Evolutionary conservation across 169 alveolate species (phyloP).

Genomic region (Plasmodium relictum): DNA sequence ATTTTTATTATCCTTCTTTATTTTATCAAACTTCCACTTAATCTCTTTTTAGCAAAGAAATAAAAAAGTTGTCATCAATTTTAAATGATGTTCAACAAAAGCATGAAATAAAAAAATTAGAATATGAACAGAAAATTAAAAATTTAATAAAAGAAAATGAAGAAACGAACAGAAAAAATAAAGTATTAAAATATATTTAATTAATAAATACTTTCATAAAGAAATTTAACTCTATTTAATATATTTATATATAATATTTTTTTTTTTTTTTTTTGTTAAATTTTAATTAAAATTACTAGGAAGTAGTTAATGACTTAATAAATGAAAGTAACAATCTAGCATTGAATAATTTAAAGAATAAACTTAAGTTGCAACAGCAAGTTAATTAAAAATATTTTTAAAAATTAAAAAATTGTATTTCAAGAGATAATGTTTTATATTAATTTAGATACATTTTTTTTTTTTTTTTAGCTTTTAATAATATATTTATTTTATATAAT

Average conservation of each 20-base stretch:
- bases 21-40: background rate
- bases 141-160: conserved; percentile 53
- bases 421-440: too few species aligned
- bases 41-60: conserved; percentile 16
- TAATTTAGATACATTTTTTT: too few species aligned
- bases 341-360: conserved; percentile 32
- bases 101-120: conserved; percentile 21
- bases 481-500: too few species aligned
- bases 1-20: background rate
- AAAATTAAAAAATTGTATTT: too few species aligned
- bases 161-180: conserved; percentile 22
- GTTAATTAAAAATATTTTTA: conserved; percentile 10
- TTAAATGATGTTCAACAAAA: conserved; percentile 36
- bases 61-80: conserved; percentile 24
- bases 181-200: conserved; percentile 10
- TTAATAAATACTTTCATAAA: background rate
- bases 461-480: too few species aligned
- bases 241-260: too few species aligned
- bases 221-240: too few species aligned
- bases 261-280: too few species aligned
- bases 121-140: conserved; percentile 30
- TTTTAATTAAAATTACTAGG: background rate
- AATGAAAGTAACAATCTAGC: conserved; percentile 22
- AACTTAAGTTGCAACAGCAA: conserved; percentile 29
- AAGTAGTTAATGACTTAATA: conserved; percentile 15